Base-by-base conservation (phyloP, 768 basidiomycete genomes). In the Cyclocybe cylindracea region DNA sequence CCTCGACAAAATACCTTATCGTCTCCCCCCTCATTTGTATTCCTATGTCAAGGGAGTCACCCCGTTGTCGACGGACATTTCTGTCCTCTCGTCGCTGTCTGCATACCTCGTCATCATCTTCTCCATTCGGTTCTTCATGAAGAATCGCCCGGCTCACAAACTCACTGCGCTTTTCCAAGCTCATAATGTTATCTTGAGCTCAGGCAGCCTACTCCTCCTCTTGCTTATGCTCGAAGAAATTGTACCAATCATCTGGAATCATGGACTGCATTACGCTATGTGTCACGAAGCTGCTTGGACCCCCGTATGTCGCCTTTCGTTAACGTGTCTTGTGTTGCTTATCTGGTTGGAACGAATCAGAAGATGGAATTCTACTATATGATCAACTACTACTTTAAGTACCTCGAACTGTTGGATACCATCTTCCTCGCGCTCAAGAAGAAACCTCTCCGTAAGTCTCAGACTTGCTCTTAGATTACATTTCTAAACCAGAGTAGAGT, bases 361-460 rank as follows among this genome's bases (percentile, higher is more conserved):
- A 83, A 82, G 67, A 78, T 98, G 69, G 90, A 98, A 74, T 88
- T 94, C 65, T 98, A 91, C 77, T 98, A 99, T 77, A 94, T 98
- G 79, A 79, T 98, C 78, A 99, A 99, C 78, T 99, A 98, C 76
- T 94, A 87, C 73, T 92, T 97, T 84, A 98, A 98, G 70, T 98
- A 98, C 70, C 75, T 97, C 57, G 97, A 99, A 73, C 84, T 98
- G 53, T 69, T 96, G 57, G 97, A 98, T 77, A 99, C 97, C 10
- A 83, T 98, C 59, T 99, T 98, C 81, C 84, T 99, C 59, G 91
- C 91, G 8, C 75, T 98, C 62, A 99, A 98, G 84, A 99, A 98
- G 82, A 98, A 98, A 72, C 93, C 93, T 11, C 79, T 99, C 44
- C 91, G 94, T 95, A 65, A 54, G 86, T 72, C 34, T 14, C 16